Base-by-base conservation (phyloP, 371 early-diverging fungal genomes). In the Mucor ambiguus region DNA sequence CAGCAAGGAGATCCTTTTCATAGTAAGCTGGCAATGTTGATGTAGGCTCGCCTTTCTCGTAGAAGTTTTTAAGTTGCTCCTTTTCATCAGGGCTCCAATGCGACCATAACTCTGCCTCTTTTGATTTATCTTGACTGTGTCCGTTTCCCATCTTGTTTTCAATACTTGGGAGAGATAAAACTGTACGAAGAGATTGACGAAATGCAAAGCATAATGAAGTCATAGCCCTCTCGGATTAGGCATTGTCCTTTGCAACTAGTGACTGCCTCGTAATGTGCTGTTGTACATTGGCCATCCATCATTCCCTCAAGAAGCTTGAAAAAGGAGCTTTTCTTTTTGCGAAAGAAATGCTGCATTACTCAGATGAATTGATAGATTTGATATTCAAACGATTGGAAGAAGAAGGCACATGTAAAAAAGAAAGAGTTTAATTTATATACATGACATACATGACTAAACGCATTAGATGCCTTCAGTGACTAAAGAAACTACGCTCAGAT, bases 121-220 rank as follows among this genome's bases (percentile, higher is more conserved):
- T 60, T 16, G 35, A 43, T 26, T 67, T 66, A 0, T 26, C 18
- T 37, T 46, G 64, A 49, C 72, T 72, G 55, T 58, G 58, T 37
- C 54, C 37, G 52, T 68, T 72, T 8, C 72, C 72, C 72, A 72
- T 72, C 7, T n/a, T 66, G 41, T 41, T 16, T 0, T 10, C 10
- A 10, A 5, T 29, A 10, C 4, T 29, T 58, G 8, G 38, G 49
- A 64, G 8, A 60, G 44, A 46, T 22, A 33, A 28, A 56, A 57
- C 33, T 7, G 16, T 14, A 37, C 18, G 14, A 48, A 48, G 24
- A 24, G n/a, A n/a, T 38, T 24, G 28, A 59, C 26, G 18, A 22
- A 46, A 46, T 46, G 46, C 44, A 14, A 52, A 11, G 52, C 52
- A 28, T 28, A 26, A 52, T 52, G 52, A 52, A 52, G 52, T 52